Percentiles rank a stretch among this genome's conserved stretches.
These are phyloP conservation scores for Trichoderma endophyticum DNA, from an alignment of 2,329 filamentous ascomycete species.

Conservation along the genomic window DNA sequence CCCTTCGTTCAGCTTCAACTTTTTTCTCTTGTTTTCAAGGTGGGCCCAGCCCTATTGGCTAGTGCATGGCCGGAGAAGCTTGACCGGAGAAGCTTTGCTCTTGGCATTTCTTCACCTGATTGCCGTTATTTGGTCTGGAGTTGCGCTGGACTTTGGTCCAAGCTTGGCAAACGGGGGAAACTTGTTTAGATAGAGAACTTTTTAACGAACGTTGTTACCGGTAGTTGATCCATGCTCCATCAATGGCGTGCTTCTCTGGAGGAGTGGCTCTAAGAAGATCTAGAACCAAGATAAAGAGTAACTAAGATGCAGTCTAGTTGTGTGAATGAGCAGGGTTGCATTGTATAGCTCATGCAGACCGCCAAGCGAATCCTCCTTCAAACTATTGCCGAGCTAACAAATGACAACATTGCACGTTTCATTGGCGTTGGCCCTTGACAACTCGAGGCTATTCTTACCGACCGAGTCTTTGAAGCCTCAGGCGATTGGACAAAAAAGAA, in stretches of 20 bases:
- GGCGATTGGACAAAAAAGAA: background rate
- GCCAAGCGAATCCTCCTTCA: background rate
- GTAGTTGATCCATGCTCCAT: background rate
- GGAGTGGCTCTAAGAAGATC: background rate
- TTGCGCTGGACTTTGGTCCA: background rate
- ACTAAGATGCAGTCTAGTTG: background rate
- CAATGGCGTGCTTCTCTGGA: background rate
- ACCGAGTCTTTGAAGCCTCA: background rate
- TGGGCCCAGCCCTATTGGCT: background rate
- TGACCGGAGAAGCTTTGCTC: background rate
- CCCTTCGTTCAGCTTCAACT: slow-evolving; percentile 1
- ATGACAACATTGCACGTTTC: background rate
- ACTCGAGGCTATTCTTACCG: background rate
- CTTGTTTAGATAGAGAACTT: background rate
- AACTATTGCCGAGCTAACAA: background rate
- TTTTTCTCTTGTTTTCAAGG: background rate
- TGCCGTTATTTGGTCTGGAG: background rate
- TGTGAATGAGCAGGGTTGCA: background rate
- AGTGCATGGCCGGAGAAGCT: background rate
- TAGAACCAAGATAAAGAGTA: background rate
- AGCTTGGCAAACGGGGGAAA: background rate
- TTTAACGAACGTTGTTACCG: background rate
- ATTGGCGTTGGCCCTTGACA: no score
- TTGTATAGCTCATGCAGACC: background rate
- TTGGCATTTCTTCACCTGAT: background rate